Evolutionary conservation across 768 basidiomycete genomes (phyloP), one percentile per base, ranked within the genome.

Genomic region (Mycena polygramma): DNA sequence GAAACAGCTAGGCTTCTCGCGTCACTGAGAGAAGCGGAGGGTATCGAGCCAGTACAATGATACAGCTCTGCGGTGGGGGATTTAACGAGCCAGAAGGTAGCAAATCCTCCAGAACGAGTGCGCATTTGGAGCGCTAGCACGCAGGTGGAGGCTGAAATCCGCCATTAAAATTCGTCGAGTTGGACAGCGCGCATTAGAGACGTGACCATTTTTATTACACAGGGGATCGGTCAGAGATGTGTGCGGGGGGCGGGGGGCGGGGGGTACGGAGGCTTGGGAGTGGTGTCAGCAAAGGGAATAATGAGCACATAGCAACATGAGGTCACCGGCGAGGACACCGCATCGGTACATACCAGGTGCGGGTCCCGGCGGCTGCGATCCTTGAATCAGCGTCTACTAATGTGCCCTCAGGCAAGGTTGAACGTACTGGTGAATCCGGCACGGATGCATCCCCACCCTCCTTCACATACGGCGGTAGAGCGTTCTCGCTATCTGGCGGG

Each of bases 61-160:
- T n/a, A n/a, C n/a, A n/a, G n/a, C n/a, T n/a, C n/a, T n/a, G n/a
- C n/a, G n/a, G n/a, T n/a, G n/a, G n/a, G n/a, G n/a, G n/a, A n/a
- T n/a, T n/a, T n/a, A n/a, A n/a, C n/a, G n/a, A n/a, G n/a, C n/a
- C n/a, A n/a, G n/a, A n/a, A n/a, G n/a, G n/a, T n/a, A n/a, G n/a
- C n/a, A n/a, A n/a, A n/a, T n/a, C n/a, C n/a, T n/a, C n/a, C n/a
- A n/a, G n/a, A n/a, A n/a, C n/a, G n/a, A n/a, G n/a, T n/a, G n/a
- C n/a, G n/a, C n/a, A n/a, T n/a, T n/a, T n/a, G n/a, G n/a, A n/a
- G n/a, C 13, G 20, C 22, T 39, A 20, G 11, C 35, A 62, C 48
- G 5, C 46, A 35, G 63, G 63, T 4, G 68, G 68, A 1, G 68
- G 60, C 66, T 90, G 91, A 80, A 86, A 4, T 87, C 84, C 3